A percentile compares a stretch with the other conserved stretches of the same genome.
Conservation (phyloP, 2,329 filamentous ascomycete genomes). For the Rutstroemia sp. region DNA sequence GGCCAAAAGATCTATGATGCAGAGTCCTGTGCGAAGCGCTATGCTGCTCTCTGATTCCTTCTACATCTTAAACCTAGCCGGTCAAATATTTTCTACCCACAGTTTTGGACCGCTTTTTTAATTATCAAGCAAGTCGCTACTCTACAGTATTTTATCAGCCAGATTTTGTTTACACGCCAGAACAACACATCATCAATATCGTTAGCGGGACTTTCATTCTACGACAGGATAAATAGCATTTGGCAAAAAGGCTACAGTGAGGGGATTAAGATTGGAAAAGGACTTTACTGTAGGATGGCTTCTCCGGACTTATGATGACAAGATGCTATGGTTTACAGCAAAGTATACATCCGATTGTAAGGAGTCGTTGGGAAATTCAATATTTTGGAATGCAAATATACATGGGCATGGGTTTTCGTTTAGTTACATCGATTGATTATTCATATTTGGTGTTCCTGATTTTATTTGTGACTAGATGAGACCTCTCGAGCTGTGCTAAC, state of each 20-base stretch:
- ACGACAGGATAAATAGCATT: too few species aligned
- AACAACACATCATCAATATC: not conserved
- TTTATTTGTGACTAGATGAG: too few species aligned
- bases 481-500: too few species aligned
- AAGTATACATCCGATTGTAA: not conserved
- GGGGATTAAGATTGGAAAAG: not conserved
- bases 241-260: not conserved
- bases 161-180: not conserved
- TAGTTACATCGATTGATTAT: too few species aligned
- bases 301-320: too few species aligned
- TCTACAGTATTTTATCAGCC: not conserved
- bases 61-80: not conserved
- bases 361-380: too few species aligned
- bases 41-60: constrained; percentile 1
- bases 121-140: too few species aligned
- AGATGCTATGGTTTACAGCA: not conserved
- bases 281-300: too few species aligned
- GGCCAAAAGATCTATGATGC: not conserved
- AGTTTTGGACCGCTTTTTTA: not conserved
- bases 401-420: too few species aligned
- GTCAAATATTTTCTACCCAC: not conserved
- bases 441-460: too few species aligned
- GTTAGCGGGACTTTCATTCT: too few species aligned
- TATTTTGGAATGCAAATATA: too few species aligned
- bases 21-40: constrained; percentile 2